Percentiles rank a stretch among this genome's conserved stretches.
Evolutionary conservation across 371 early-diverging fungal species (phyloP).

Genomic region (Mortierella sp.): DNA sequence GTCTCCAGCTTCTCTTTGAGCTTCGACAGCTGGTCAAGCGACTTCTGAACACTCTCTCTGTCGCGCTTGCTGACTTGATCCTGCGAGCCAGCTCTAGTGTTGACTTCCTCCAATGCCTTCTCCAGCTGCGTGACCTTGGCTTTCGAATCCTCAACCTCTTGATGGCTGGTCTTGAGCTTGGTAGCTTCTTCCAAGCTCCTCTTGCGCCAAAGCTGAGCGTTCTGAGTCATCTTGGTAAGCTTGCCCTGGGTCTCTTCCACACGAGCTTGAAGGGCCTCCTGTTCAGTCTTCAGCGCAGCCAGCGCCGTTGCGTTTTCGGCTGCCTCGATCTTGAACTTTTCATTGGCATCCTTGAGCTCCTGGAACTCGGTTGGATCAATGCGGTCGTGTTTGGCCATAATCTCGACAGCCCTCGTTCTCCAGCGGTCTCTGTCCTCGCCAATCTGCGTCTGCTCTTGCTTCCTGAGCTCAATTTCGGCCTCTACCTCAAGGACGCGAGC

Average conservation of each 20-base stretch:
- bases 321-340: conserved; percentile 33
- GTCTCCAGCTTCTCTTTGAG: conserved; percentile 30
- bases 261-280: conserved; percentile 18
- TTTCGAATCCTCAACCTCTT: conserved; percentile 28
- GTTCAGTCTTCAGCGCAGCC: conserved; percentile 24
- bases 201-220: conserved; percentile 38
- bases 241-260: conserved; percentile 10
- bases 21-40: conserved; percentile 17
- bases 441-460: conserved; percentile 47
- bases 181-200: conserved; percentile 38
- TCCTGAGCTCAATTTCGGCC: conserved; percentile 68
- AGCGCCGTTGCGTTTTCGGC: conserved; percentile 25
- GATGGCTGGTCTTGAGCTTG: conserved; percentile 34
- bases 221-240: conserved; percentile 15
- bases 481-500: conserved; percentile 62
- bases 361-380: conserved; percentile 59
- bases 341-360: conserved; percentile 59
- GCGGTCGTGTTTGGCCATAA: conserved; percentile 57
- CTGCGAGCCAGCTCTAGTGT: conserved; percentile 19
- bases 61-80: conserved; percentile 29
- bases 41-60: conserved; percentile 28
- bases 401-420: conserved; percentile 52
- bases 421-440: conserved; percentile 55
- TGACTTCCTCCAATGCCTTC: conserved; percentile 31
- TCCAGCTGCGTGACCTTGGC: conserved; percentile 38